Evolutionary conservation across 2,329 filamentous ascomycete species (phyloP).

Genomic region (Scleromitrula shiraiana): DNA sequence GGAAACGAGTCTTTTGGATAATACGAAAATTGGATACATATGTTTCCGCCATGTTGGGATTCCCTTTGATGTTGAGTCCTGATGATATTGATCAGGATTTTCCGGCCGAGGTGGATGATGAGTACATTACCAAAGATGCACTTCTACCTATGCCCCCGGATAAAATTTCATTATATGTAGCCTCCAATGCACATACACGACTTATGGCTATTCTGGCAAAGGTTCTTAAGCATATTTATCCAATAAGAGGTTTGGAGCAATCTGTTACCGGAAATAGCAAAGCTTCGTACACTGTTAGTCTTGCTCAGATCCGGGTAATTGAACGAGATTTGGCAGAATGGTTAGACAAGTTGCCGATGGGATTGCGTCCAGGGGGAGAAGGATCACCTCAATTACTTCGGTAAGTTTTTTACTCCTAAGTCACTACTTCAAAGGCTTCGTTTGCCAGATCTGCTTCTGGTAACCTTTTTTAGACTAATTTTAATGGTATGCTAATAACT

Average conservation of each 20-base stretch:
- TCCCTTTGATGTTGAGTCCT: conserved; percentile 53
- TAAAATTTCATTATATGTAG: conserved; percentile 49
- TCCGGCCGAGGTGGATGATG: conserved; percentile 57
- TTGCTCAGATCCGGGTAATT: conserved; percentile 54
- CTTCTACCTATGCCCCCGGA: conserved; percentile 48
- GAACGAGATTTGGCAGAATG: conserved; percentile 56
- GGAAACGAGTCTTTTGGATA: conserved; percentile 59
- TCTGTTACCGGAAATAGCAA: conserved; percentile 31
- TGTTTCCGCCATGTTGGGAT: conserved; percentile 58
- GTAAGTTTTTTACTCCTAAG: conserved; percentile 40
- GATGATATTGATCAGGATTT: conserved; percentile 62
- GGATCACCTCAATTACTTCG: conserved; percentile 66
- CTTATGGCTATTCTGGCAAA: conserved; percentile 57
- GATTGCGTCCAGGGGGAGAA: conserved; percentile 72
- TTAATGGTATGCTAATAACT: conserved; percentile 15
- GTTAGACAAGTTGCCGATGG: conserved; percentile 61
- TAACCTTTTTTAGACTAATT: neutral
- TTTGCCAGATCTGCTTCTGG: neutral
- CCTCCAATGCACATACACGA: conserved; percentile 57
- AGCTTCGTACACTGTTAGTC: conserved; percentile 53
- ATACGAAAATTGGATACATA: conserved; percentile 65
- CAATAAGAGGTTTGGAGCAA: conserved; percentile 48
- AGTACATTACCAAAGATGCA: conserved; percentile 53
- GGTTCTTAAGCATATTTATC: conserved; percentile 59
- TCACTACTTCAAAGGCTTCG: neutral